A percentile compares a stretch with the other conserved stretches of the same genome.
Conservation (phyloP, 208 protist species). For the Acanthamoeba healyi region DNA sequence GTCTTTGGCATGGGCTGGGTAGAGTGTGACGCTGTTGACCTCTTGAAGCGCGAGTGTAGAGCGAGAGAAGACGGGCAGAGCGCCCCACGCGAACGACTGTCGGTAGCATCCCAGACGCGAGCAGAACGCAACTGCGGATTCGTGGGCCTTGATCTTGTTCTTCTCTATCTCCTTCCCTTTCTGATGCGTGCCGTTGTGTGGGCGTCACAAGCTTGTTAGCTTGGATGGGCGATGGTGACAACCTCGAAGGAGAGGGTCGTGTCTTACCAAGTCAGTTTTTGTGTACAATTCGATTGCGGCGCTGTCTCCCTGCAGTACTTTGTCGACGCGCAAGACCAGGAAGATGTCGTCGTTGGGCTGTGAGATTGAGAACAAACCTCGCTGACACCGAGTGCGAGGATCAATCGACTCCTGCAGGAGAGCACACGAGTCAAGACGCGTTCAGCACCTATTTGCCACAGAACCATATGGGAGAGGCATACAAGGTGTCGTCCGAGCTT, state of each 20-base stretch:
- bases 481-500: conserved; percentile 71
- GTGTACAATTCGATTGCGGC: conserved; percentile 75
- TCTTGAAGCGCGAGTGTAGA: conserved; percentile 23
- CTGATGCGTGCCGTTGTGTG: conserved; percentile 1
- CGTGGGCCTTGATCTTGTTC: conserved; percentile 69
- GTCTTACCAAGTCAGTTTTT: conserved; percentile 52
- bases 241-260: neutral
- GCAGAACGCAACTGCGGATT: conserved; percentile 69
- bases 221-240: too few relatives aligned
- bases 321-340: conserved; percentile 78
- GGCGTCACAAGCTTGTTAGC: too few relatives aligned
- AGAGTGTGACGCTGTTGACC: conserved; percentile 28
- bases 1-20: conserved; percentile 70
- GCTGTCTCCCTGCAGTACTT: conserved; percentile 82
- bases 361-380: conserved; percentile 32
- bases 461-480: neutral
- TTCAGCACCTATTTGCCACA: too few relatives aligned
- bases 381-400: conserved; percentile 27
- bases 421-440: neutral
- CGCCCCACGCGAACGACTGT: conserved; percentile 76
- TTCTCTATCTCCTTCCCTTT: conserved; percentile 79
- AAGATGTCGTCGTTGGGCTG: conserved; percentile 77
- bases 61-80: conserved; percentile 74
- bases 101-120: conserved; percentile 74
- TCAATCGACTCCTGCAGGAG: conserved; percentile 44